Evolutionary conservation across 306 rosid genomes (phyloP).

Genomic region (Glycyrrhiza uralensis): DNA sequence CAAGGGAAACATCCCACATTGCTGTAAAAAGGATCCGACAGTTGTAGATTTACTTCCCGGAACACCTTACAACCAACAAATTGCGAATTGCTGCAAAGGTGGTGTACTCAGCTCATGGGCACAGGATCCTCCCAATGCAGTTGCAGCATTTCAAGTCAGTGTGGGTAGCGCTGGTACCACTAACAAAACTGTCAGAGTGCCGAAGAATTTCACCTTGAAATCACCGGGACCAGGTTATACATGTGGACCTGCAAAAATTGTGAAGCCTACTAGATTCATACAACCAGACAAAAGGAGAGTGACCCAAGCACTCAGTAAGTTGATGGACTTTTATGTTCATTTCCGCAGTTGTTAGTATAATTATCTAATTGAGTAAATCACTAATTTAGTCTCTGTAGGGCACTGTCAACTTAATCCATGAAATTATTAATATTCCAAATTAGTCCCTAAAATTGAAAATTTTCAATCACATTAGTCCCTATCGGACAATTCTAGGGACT

Average conservation of each 20-base stretch:
- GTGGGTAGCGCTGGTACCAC: conserved; percentile 75
- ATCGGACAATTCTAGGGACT: too few species aligned
- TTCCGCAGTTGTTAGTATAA: background rate
- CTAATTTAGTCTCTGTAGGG: too few species aligned
- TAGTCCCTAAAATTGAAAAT: too few species aligned
- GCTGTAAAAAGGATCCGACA: conserved; percentile 69
- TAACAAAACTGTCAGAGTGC: conserved; percentile 58
- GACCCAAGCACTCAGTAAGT: conserved; percentile 87
- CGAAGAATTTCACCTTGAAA: conserved; percentile 66
- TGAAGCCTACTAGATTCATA: conserved; percentile 51
- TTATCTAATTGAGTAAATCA: too few species aligned
- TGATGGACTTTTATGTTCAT: background rate
- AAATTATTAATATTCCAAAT: too few species aligned
- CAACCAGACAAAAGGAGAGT: conserved; percentile 68
- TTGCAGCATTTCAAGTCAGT: conserved; percentile 70
- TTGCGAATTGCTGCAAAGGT: conserved; percentile 86
- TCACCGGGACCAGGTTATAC: conserved; percentile 93
- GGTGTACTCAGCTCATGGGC: conserved; percentile 79
- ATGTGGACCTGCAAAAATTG: conserved; percentile 59
- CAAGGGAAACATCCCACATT: conserved; percentile 56
- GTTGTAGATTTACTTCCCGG: conserved; percentile 81
- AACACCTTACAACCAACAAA: conserved; percentile 76
- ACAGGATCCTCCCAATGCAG: conserved; percentile 66
- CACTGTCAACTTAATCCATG: too few species aligned
- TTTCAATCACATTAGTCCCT: too few species aligned